Conservation (phyloP, 2,329 filamentous ascomycete species). For the Bertia moriformis region DNA sequence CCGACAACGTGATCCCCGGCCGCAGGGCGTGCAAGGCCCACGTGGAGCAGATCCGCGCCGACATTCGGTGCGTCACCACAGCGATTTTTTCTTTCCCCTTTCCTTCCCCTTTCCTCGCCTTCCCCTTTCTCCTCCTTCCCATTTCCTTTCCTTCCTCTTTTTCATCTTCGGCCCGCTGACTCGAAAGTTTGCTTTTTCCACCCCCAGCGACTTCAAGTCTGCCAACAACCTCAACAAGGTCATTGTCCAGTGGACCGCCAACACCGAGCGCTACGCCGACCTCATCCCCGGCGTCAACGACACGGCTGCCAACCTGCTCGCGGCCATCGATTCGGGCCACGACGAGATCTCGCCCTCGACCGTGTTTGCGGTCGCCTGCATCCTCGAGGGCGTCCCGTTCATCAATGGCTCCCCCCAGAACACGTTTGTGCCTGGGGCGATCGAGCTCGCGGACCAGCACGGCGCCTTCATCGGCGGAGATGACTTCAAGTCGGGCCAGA, state of each 20-base stretch:
- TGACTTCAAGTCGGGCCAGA: constrained; percentile 99
- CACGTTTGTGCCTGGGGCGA: constrained; percentile 88
- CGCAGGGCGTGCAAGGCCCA: constrained; percentile 74
- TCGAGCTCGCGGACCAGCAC: constrained; percentile 77
- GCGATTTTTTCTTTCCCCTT: constrained; percentile 1
- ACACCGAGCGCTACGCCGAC: constrained; percentile 93
- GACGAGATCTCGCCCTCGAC: constrained; percentile 89
- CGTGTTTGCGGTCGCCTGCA: constrained; percentile 86
- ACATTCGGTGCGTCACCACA: constrained; percentile 72
- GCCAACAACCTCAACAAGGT: constrained; percentile 80
- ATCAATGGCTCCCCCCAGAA: constrained; percentile 99
- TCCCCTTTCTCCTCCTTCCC: background rate
- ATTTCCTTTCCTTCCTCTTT: no score
- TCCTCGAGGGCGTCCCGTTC: constrained; percentile 79
- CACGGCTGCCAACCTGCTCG: constrained; percentile 83
- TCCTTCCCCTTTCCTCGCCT: constrained; percentile 2
- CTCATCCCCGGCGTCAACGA: constrained; percentile 82
- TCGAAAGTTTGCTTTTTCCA: constrained; percentile 4
- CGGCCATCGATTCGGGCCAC: constrained; percentile 74
- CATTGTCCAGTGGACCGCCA: constrained; percentile 95
- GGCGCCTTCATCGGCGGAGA: constrained; percentile 88
- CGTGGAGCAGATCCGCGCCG: constrained; percentile 80
- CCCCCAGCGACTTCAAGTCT: constrained; percentile 67
- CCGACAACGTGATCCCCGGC: constrained; percentile 77
- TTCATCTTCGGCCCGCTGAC: background rate